These are phyloP conservation scores for Ogataea pignaliae DNA, from an alignment of 805 yeast genomes.

Conservation along the genomic window DNA sequence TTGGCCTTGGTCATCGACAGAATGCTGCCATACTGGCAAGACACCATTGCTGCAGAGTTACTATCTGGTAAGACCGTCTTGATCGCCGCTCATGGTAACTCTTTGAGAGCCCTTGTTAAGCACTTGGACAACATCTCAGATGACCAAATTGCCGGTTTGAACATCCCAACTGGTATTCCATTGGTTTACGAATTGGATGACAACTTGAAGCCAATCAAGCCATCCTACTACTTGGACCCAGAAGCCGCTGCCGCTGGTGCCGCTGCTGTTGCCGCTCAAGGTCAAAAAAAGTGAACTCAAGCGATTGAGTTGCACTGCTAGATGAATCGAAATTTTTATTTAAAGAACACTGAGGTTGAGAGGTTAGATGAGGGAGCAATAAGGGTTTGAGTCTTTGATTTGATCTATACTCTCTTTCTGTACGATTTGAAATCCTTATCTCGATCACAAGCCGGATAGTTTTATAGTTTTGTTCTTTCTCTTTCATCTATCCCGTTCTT, in stretches of 20 bases:
- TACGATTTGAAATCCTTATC: no score
- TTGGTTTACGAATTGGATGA: slow-evolving; percentile 93
- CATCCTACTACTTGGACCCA: slow-evolving; percentile 95
- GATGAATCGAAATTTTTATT: no score
- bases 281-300: slow-evolving; percentile 51
- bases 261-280: slow-evolving; percentile 98
- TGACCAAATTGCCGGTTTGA: slow-evolving; percentile 86
- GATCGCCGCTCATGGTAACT: slow-evolving; percentile 97
- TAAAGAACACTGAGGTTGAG: no score
- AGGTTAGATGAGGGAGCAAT: no score
- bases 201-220: slow-evolving; percentile 82
- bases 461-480: no score
- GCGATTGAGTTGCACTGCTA: no score
- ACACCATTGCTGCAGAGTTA: slow-evolving; percentile 79
- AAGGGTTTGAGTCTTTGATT: no score
- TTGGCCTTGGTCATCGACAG: slow-evolving; percentile 93
- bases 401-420: no score
- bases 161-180: slow-evolving; percentile 98
- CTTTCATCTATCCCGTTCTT: no score
- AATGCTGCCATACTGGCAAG: slow-evolving; percentile 95
- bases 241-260: slow-evolving; percentile 99
- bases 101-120: slow-evolving; percentile 93
- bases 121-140: slow-evolving; percentile 92
- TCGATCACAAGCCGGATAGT: no score
- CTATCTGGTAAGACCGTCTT: slow-evolving; percentile 85